A percentile compares a stretch with the other conserved stretches of the same genome.
These are phyloP conservation scores for Takashimella koratensis DNA, from an alignment of 1,284 basidiomycete genomes.

Conservation along the genomic window DNA sequence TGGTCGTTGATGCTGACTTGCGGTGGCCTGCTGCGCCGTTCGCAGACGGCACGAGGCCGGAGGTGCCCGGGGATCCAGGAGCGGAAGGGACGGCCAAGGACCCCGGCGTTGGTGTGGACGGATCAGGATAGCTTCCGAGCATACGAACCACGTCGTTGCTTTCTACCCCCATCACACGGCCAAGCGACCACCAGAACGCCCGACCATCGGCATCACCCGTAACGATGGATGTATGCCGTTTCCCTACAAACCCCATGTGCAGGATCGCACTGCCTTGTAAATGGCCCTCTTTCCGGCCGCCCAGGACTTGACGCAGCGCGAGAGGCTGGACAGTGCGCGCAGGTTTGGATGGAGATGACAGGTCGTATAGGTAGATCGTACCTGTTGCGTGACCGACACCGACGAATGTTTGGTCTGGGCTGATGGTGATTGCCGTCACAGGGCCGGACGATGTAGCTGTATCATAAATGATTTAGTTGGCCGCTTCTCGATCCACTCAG, in stretches of 20 bases:
- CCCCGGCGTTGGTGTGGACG: background rate
- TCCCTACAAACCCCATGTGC: slow-evolving; percentile 85
- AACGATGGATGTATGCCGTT: slow-evolving; percentile 88
- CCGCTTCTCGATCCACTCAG: slow-evolving; percentile 2
- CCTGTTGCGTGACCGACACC: slow-evolving; percentile 85
- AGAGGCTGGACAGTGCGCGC: slow-evolving; percentile 40
- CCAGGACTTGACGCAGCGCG: slow-evolving; percentile 54
- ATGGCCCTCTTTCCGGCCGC: slow-evolving; percentile 91
- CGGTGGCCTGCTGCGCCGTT: background rate
- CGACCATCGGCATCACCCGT: slow-evolving; percentile 87
- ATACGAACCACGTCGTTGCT: slow-evolving; percentile 92
- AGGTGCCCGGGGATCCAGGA: slow-evolving; percentile 4
- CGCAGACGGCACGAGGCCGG: background rate
- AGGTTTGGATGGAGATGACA: slow-evolving; percentile 60
- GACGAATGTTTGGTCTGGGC: slow-evolving; percentile 88
- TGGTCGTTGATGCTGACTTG: slow-evolving; percentile 24
- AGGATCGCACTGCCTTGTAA: slow-evolving; percentile 78
- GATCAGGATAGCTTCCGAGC: slow-evolving; percentile 78
- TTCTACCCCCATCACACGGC: slow-evolving; percentile 91
- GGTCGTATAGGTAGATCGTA: slow-evolving; percentile 80
- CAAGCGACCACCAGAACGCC: slow-evolving; percentile 92
- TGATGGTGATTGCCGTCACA: slow-evolving; percentile 87
- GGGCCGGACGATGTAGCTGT: slow-evolving; percentile 64
- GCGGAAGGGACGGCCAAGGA: slow-evolving; percentile 13
- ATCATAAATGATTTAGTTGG: background rate